Base-by-base conservation (phyloP, 2,329 filamentous ascomycete genomes). In the Paraphoma chrysanthemicola region DNA sequence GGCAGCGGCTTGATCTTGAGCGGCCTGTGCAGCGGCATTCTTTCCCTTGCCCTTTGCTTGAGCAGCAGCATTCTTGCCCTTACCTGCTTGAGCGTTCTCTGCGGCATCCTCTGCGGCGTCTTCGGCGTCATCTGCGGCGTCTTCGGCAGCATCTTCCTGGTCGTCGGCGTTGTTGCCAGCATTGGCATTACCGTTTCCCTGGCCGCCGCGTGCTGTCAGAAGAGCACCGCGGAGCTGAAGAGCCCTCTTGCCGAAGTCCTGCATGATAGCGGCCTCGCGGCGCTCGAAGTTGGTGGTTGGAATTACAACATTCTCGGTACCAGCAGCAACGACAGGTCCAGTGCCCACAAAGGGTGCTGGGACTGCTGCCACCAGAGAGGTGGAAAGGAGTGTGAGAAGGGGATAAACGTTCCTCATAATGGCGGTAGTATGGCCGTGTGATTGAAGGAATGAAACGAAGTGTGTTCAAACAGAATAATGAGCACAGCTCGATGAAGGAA, bases 401-500 rank as follows among this genome's bases (percentile, higher is more conserved):
- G 73, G 60, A 49, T 68, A 66, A 33, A 66, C 62, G 47, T 62
- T 67, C 72, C 71, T 77, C 74, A 77, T 76, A 56, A 44, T 73
- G 71, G 66, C 43, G 23, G 33, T 43, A 39, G 44, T 48, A 42
- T 51, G 30, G 36, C 41, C 29, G 56, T 54, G 45, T 52, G 31
- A 29, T 51, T 18, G 53, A 57, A 66, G 51, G 49, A 59, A 64
- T 68, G 64, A 56, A 70, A 56, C 60, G 64, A 67, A 57, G 31
- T 58, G 51, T 65, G 56, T 61, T 56, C 62, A 71, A 57, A 66
- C 48, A 53, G 63, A 66, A 53, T n/a, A 61, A 49, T 68, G 71
- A 76, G 73, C 73, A 71, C 73, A 75, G 73, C 72, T 75, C 73
- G 67, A 44, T 53, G 46, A 69, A 65, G 59, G 69, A 70, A 59